These are phyloP conservation scores for Elongisporangium senticosum DNA, from an alignment of 352 stramenopile genomes.

Conservation along the genomic window DNA sequence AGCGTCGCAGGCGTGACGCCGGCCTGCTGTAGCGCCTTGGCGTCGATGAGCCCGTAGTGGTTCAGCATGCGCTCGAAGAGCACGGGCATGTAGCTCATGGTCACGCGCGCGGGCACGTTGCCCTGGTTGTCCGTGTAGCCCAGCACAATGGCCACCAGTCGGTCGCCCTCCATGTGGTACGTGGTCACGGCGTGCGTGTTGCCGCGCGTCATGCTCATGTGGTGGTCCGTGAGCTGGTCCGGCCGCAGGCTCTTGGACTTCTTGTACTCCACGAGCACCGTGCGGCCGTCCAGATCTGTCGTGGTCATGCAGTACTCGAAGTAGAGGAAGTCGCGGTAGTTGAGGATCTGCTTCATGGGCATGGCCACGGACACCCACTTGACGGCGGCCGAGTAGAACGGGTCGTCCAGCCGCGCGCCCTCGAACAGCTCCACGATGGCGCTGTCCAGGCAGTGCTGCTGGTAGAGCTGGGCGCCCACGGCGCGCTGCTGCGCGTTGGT, in stretches of 20 bases:
- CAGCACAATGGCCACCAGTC: conserved; percentile 1
- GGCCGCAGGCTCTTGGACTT: too few species aligned
- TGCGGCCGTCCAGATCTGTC: too few species aligned
- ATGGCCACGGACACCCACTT: conserved; percentile 18
- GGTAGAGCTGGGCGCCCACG: too few species aligned
- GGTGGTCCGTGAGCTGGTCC: conserved; percentile 14
- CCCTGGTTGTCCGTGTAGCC: too few species aligned
- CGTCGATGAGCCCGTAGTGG: conserved; percentile 20
- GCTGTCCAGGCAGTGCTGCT: too few species aligned
- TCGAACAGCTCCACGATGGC: too few species aligned
- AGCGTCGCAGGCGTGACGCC: too few species aligned
- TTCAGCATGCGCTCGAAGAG: conserved; percentile 20
- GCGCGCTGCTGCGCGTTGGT: too few species aligned
- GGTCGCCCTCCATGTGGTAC: conserved; percentile 9
- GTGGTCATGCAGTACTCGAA: conserved; percentile 11
- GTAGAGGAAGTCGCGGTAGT: conserved; percentile 24
- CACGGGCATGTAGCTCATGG: conserved; percentile 21
- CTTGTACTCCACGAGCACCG: too few species aligned
- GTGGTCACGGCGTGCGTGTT: background rate
- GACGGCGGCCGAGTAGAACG: conserved; percentile 26
- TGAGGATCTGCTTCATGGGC: too few species aligned
- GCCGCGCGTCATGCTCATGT: conserved; percentile 1
- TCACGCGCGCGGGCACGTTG: conserved; percentile 8
- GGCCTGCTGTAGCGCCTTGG: conserved; percentile 15
- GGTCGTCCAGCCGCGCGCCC: conserved; percentile 16